Base-by-base conservation (phyloP, 129 eudicot species). In the Helianthus tuberosus region DNA sequence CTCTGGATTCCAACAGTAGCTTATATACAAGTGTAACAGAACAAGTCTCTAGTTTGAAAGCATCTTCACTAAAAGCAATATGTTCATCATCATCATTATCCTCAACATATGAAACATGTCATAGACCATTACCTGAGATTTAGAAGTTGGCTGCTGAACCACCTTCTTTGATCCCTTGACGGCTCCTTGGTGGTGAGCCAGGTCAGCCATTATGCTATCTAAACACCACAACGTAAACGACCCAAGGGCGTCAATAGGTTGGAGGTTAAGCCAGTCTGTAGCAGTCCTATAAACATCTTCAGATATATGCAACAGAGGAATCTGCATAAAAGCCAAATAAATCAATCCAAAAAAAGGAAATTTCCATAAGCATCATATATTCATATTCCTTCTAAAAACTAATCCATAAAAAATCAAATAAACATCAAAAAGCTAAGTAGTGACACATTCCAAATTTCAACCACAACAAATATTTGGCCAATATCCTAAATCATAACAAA, bases 101-200 rank as follows among this genome's bases (percentile, higher is more conserved):
- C 36, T 32, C 36, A 32, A 32, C 36, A 3, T 32, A 32, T 32
- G 36, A 32, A 32, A 32, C 36, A 32, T 32, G 36, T 32, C 36
- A 32, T 32, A 32, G 36, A 32, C 16, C 36, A 27, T 36, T 80
- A 86, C 91, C 91, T 80, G 91, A 41, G 91, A 86, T 77, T 80
- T 86, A 59, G 91, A 80, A 65, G 84, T 64, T 59, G 77, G 66
- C 62, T 77, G 86, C 53, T 74, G 91, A 53, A 57, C 84, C 52
- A 41, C 81, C 79, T 83, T 86, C 62, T 86, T 86, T 14, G 88
- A 80, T 49, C 91, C 86, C 82, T 83, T 83, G 11, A 64, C 57
- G 66, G 77, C 74, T n/a, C 81, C 83, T 58, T 73, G 81, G 60
- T 81, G 88, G 64, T 35, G 74, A 48, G 77, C 81, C 57, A 80